Conservation (phyloP, 768 basidiomycete genomes). For the Mycena rosella region DNA sequence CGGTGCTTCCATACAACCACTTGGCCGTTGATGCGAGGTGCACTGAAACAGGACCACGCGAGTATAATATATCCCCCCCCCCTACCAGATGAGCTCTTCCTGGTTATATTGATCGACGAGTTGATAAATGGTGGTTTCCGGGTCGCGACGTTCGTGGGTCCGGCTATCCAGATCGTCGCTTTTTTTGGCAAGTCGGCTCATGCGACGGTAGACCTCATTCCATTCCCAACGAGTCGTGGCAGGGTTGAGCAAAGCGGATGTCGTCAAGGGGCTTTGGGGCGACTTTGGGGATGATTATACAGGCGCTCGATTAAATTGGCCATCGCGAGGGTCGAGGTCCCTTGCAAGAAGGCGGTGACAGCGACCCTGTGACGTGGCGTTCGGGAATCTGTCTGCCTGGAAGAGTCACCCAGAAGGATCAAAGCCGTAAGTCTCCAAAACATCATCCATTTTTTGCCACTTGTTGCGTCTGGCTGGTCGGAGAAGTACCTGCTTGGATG, state of each 20-base stretch:
- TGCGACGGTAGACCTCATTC: background rate
- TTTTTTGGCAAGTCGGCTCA: background rate
- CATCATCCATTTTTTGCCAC: conserved; percentile 2
- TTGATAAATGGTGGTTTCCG: too few relatives aligned
- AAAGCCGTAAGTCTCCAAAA: background rate
- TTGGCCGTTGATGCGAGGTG: conserved; percentile 25
- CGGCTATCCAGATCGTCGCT: background rate
- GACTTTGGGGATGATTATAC: too few relatives aligned
- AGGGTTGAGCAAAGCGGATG: background rate
- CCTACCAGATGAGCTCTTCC: conserved; percentile 35
- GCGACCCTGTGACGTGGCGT: background rate
- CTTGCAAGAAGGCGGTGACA: too few relatives aligned
- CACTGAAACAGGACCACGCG: conserved; percentile 35
- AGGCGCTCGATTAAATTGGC: background rate
- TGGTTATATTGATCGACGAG: conserved; percentile 23
- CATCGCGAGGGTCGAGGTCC: too few relatives aligned
- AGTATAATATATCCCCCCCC: too few relatives aligned
- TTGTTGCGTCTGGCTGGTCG: background rate
- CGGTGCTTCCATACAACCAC: conserved; percentile 33
- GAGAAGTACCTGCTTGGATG: background rate
- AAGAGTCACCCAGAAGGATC: conserved; percentile 2
- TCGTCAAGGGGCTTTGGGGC: background rate
- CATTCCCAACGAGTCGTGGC: background rate
- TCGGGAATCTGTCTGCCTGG: background rate
- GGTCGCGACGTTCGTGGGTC: too few relatives aligned